Base-by-base conservation (phyloP, 768 basidiomycete species). In the Collybiopsis luxurians region DNA sequence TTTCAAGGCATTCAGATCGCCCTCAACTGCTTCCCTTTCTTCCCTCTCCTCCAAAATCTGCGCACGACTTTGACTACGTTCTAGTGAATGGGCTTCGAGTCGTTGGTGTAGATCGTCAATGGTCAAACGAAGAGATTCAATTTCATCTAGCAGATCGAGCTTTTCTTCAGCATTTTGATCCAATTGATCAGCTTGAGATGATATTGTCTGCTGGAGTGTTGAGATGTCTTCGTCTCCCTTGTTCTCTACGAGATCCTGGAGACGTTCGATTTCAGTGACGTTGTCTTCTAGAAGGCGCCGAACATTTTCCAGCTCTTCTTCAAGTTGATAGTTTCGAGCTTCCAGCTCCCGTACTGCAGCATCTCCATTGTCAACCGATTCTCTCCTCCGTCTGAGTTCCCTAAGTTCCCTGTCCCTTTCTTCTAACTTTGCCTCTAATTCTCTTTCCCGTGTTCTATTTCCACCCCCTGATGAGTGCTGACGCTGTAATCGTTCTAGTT, bases 1-100 rank as follows among this genome's bases (percentile, higher is more conserved):
- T 47, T 85, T 76, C 34, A 88, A 69, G 0, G 85, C 78, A 62
- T 91, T 90, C 48, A 92, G 65, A 62, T 86, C 85, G 2, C 89
- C 88, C 65, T 93, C 90, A n/a, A 89, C 81, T 2, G 83, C 85
- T 63, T 92, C 90, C 12, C 87, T 75, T 56, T 87, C 86, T 60
- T 91, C 89, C 17, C 82, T 74, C 57, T 85, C 87, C 64, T 90
- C 89, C 47, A 89, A 59, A 0, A 89, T 72, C 70, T 85, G 81
- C 2, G 82, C 87, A 6, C 90, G 82, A 60, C 87, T 89, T 66
- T 88, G 78, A 63, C 86, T 89, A 19, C 92, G 78, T 63, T 92
- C 89, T 24, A 83, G 63, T 1, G 79, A 75, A 63, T 88, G 85
- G 1, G 82, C 82, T 58, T 89, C 81, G 28, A 82, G 73, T 53